Evolutionary conservation across 1,284 basidiomycete genomes (phyloP).

Genomic region (Trametes hirsuta): DNA sequence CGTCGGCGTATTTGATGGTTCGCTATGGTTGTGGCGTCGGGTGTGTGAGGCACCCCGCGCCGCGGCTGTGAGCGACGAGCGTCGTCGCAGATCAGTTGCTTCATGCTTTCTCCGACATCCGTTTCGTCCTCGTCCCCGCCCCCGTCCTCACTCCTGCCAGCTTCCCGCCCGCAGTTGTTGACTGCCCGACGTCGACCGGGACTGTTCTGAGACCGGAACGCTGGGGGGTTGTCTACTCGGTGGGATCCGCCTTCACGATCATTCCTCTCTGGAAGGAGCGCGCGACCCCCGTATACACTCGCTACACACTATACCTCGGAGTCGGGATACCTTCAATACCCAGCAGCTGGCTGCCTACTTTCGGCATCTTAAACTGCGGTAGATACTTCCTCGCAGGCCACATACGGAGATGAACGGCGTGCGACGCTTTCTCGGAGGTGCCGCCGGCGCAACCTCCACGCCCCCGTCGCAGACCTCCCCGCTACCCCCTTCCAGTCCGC

Average conservation of each 20-base stretch:
- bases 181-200: neutral
- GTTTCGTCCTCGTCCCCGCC: neutral
- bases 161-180: neutral
- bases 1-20: neutral
- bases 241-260: slow-evolving; percentile 20
- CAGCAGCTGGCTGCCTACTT: slow-evolving; percentile 25
- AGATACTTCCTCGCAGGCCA: slow-evolving; percentile 2
- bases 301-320: slow-evolving; percentile 5
- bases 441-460: slow-evolving; percentile 27
- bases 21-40: neutral
- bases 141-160: slow-evolving; percentile 5
- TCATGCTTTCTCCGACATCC: slow-evolving; percentile 13
- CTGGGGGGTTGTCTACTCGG: slow-evolving; percentile 16
- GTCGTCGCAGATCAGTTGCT: slow-evolving; percentile 18
- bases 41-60: neutral
- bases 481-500: slow-evolving; percentile 27
- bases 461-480: slow-evolving; percentile 27
- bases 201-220: slow-evolving; percentile 1
- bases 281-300: slow-evolving; percentile 1
- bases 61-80: slow-evolving; percentile 6
- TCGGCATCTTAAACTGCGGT: neutral
- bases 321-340: slow-evolving; percentile 11
- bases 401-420: slow-evolving; percentile 64
- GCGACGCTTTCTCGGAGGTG: slow-evolving; percentile 60
- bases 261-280: neutral